Conservation (phyloP, 768 basidiomycete species). For the Rhodosporidiobolus sp. region DNA sequence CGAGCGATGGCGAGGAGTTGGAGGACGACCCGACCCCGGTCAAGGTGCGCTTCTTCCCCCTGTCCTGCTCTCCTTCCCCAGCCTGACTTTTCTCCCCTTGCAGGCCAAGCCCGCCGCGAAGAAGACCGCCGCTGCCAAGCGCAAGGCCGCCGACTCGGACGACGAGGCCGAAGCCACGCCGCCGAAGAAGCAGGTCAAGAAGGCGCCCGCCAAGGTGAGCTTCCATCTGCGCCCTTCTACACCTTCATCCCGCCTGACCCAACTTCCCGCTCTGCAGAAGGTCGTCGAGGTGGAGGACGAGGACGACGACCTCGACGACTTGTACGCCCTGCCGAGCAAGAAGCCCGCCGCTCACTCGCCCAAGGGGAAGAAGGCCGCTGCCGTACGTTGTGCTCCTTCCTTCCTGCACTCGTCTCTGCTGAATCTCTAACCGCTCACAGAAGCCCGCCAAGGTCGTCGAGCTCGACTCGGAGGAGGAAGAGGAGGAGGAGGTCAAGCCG, state of each 20-base stretch:
- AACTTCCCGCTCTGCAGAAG: neutral
- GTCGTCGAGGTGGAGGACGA: slow-evolving; percentile 4
- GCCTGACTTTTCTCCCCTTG: slow-evolving; percentile 2
- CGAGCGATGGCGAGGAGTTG: slow-evolving; percentile 52
- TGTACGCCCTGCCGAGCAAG: slow-evolving; percentile 22
- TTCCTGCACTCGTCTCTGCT: too few species aligned
- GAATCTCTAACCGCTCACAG: neutral
- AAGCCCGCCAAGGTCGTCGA: slow-evolving; percentile 5
- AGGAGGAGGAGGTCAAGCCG: neutral
- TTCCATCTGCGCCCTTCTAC: neutral
- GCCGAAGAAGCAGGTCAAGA: slow-evolving; percentile 25
- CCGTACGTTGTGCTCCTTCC: neutral
- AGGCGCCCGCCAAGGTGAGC: slow-evolving; percentile 17
- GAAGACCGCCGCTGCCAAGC: slow-evolving; percentile 47
- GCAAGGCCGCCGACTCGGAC: slow-evolving; percentile 16
- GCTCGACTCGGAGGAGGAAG: slow-evolving; percentile 14
- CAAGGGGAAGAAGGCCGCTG: slow-evolving; percentile 15
- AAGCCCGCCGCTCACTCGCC: slow-evolving; percentile 29
- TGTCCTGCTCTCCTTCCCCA: slow-evolving; percentile 43
- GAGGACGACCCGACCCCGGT: neutral
- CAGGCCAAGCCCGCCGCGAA: slow-evolving; percentile 47
- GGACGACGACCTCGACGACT: slow-evolving; percentile 25
- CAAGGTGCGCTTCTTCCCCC: neutral
- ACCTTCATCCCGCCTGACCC: neutral
- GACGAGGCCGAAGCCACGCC: slow-evolving; percentile 17